Evolutionary conservation across 1,284 basidiomycete species (phyloP).

Genomic region (Chalciporus sp.): DNA sequence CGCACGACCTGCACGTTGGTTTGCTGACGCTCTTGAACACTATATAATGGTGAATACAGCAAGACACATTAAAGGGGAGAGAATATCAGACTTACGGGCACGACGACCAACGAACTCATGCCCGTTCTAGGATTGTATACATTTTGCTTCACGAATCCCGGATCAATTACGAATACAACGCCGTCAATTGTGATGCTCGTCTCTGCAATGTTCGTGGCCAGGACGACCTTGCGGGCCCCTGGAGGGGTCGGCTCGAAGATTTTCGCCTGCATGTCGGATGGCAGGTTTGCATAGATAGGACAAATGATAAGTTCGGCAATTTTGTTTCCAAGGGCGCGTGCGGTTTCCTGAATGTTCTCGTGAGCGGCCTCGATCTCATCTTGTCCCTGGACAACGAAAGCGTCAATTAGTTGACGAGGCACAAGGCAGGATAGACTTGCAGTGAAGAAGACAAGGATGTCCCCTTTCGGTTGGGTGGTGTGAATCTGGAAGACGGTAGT

Average conservation of each 20-base stretch:
- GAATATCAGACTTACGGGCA: constrained; percentile 65
- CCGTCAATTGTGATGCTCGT: constrained; percentile 98
- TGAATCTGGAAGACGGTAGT: constrained; percentile 99
- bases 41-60: constrained; percentile 33
- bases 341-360: constrained; percentile 95
- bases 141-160: constrained; percentile 97
- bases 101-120: constrained; percentile 93
- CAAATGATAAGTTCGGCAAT: constrained; percentile 94
- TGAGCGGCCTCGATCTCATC: constrained; percentile 98
- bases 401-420: background rate
- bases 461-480: constrained; percentile 97
- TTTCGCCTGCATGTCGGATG: constrained; percentile 98
- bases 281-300: constrained; percentile 97
- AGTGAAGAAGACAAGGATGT: constrained; percentile 97
- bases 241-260: constrained; percentile 99
- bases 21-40: constrained; percentile 96
- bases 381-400: constrained; percentile 70
- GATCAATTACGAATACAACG: constrained; percentile 97
- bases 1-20: constrained; percentile 95
- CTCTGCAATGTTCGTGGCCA: constrained; percentile 99
- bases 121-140: constrained; percentile 96
- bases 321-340: constrained; percentile 93
- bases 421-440: constrained; percentile 43
- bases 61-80: background rate
- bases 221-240: constrained; percentile 93